These are phyloP conservation scores for Puccinia coronata DNA, from an alignment of 1,284 basidiomycete genomes.

Conservation along the genomic window DNA sequence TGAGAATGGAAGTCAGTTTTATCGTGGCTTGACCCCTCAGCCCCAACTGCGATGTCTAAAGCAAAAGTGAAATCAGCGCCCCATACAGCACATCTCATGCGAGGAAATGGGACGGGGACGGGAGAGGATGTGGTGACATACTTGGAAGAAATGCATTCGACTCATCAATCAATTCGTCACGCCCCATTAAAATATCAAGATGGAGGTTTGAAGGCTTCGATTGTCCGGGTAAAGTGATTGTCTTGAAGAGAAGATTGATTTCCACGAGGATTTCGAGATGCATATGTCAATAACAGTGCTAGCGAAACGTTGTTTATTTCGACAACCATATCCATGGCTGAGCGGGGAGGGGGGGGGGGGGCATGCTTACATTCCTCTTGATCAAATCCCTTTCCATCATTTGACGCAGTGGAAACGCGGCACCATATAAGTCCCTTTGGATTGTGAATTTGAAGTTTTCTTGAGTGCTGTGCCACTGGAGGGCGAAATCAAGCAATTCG, in stretches of 20 bases:
- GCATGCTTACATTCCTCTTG: conserved; percentile 11
- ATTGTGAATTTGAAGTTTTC: conserved; percentile 35
- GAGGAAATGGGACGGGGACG: not conserved
- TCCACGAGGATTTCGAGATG: not conserved
- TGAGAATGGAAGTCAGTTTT: conserved; percentile 33
- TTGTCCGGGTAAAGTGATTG: conserved; percentile 12
- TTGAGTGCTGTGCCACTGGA: conserved; percentile 30
- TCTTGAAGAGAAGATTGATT: conserved; percentile 7
- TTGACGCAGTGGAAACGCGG: conserved; percentile 32
- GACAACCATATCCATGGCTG: not conserved
- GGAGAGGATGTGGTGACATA: not conserved
- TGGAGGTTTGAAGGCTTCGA: conserved; percentile 36
- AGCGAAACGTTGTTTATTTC: not conserved
- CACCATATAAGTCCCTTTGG: conserved; percentile 36
- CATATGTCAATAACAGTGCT: not conserved
- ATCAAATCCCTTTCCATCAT: conserved; percentile 41
- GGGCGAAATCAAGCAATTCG: not conserved
- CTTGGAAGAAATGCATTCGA: conserved; percentile 28
- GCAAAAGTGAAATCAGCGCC: not conserved
- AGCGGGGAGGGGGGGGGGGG: no score
- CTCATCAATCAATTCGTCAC: conserved; percentile 36
- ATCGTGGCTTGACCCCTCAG: conserved; percentile 20
- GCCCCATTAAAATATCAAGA: conserved; percentile 44
- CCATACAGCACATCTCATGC: not conserved
- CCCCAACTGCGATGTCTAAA: not conserved